Conservation (phyloP, 2,329 filamentous ascomycete genomes). For the Cladosporium sp. region DNA sequence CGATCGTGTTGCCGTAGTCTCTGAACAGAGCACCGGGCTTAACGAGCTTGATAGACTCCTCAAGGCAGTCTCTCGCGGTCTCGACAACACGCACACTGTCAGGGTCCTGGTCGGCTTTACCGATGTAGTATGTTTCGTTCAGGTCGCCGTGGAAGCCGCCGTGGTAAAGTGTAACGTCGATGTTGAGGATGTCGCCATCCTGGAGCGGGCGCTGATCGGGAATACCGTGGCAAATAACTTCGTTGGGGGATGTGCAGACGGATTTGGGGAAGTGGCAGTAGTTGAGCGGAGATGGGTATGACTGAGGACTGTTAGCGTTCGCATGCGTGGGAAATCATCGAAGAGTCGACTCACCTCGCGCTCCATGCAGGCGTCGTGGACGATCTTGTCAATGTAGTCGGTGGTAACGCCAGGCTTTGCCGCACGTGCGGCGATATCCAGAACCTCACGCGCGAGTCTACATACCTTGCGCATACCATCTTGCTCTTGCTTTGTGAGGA, state of each 20-base stretch:
- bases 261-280: constrained; percentile 96
- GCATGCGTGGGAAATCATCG: too few species aligned
- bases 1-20: constrained; percentile 88
- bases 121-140: constrained; percentile 97
- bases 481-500: constrained; percentile 71
- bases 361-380: constrained; percentile 89
- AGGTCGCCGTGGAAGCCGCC: constrained; percentile 90
- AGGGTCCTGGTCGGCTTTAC: constrained; percentile 74
- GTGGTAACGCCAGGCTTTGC: constrained; percentile 83
- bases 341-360: constrained; percentile 62
- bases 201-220: constrained; percentile 79
- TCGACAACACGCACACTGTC: constrained; percentile 87
- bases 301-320: constrained; percentile 48
- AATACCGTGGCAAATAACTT: constrained; percentile 96
- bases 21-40: constrained; percentile 88
- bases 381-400: constrained; percentile 86
- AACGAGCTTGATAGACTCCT: constrained; percentile 85
- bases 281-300: constrained; percentile 87
- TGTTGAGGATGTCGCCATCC: constrained; percentile 93
- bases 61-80: constrained; percentile 78
- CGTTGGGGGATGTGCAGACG: constrained; percentile 89
- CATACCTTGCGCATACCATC: constrained; percentile 90
- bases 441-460: constrained; percentile 75
- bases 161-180: constrained; percentile 89
- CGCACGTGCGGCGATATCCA: constrained; percentile 81